Base-by-base conservation (phyloP, 768 basidiomycete genomes). In the Psilocybe subaeruginosa region DNA sequence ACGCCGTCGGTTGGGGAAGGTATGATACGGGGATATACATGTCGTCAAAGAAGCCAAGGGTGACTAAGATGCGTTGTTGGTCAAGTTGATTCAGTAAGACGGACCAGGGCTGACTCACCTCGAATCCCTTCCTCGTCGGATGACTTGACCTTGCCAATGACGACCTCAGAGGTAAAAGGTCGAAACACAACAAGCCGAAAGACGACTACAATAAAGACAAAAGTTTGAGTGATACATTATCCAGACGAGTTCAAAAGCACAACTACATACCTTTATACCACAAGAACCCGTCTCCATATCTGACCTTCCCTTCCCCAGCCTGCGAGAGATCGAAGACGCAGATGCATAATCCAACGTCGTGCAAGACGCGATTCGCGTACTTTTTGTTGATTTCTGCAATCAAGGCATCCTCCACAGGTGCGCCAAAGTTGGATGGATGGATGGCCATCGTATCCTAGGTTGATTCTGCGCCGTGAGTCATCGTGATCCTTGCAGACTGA, bases 31-130 rank as follows among this genome's bases (percentile, higher is more conserved):
- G 93, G 49, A 98, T 84, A 70, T 93, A 92, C 23, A 98, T 89
- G 68, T 98, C 95, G 74, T 95, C 93, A 69, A 99, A 99, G 79
- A 99, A 98, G 17, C 90, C 91, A 16, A 97, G 73, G 19, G 90
- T 85, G 29, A 97, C 95, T 97, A 67, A 8, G 14, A 54, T 46
- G 27, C 35, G 17, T 46, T 57, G 58, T 33, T 31, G 17, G 29
- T 33, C 51, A 12, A 5, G 17, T 6, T 4, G n/a, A 17, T 8
- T 39, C 1, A 17, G 11, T 41, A 41, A 14, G 19, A 30, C 17
- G 49, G 31, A 41, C 49, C 1, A 3, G 11, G n/a, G n/a, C 5
- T 30, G 39, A 79, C 92, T 46, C 64, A 96, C 97, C 73, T 74
- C 93, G 82, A 64, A 99, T 88, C 9, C 92, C 92, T 51, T 92